Base-by-base conservation (phyloP, 306 rosid genomes). In the Calophaca sinica region DNA sequence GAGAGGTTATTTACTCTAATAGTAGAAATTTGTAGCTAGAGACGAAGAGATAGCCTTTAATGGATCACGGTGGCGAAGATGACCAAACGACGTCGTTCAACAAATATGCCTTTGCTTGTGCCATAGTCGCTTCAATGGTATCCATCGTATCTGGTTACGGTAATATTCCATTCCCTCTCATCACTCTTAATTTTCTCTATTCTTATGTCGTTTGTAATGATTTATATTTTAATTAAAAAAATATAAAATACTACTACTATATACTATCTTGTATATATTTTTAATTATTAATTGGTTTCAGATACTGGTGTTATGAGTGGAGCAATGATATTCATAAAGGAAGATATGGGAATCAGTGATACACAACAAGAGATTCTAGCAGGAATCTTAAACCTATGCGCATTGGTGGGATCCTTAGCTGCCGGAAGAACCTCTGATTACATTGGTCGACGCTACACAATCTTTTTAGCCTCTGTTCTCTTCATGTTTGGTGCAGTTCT, bases 251-350 rank as follows among this genome's bases (percentile, higher is more conserved):
- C n/a, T n/a, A n/a, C n/a, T n/a, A n/a, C n/a, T n/a, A n/a, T n/a
- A n/a, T n/a, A n/a, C n/a, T n/a, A n/a, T n/a, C 26, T 20, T 20
- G 26, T 20, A 20, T 0, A 20, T 20, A 20, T 20, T 1, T 20
- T 1, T 1, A 20, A 20, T 20, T 20, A 20, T 20, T 20, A 20
- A 20, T 20, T 41, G 44, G 38, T 33, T 83, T 53, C 80, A 91
- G 97, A 91, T 46, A 89, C 96, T 0, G 98, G 97, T 15, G 98
- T 94, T 2, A 94, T 94, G 98, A 89, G 97, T 79, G 98, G 97
- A 52, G 98, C 98, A 6, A 75, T 90, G 89, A 39, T 91, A 62
- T 94, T 90, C 85, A 94, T 94, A 36, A 78, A 94, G 70, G 98
- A 94, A 0, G 98, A 91, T 9, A 59, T 94, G 3, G 78, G 83